Conservation (phyloP, 2,329 filamentous ascomycete species). For the Phialophora tarda region DNA sequence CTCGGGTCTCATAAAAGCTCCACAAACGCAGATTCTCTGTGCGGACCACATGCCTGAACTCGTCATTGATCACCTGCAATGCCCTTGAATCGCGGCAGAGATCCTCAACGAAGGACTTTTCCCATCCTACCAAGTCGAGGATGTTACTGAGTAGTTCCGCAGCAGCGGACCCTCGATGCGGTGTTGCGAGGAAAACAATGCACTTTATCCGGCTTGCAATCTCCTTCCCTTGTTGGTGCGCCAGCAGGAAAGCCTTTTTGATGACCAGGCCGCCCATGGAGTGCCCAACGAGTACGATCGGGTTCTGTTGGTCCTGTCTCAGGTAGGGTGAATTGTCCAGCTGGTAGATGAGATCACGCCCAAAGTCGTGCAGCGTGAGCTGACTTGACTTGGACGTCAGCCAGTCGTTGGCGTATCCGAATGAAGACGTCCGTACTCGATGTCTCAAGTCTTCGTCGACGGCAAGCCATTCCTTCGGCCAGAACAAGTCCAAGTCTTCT, state of each 20-base stretch:
- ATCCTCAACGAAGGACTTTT: constrained; percentile 4
- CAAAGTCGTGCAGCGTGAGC: constrained; percentile 7
- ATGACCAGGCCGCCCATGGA: constrained; percentile 42
- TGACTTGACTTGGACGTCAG: neutral
- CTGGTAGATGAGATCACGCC: neutral
- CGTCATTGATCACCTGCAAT: constrained; percentile 10
- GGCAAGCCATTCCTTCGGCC: constrained; percentile 13
- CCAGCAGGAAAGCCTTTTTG: constrained; percentile 38
- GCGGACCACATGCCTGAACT: constrained; percentile 8
- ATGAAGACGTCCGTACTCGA: constrained; percentile 7
- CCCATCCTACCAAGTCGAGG: constrained; percentile 5
- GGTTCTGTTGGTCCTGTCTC: neutral
- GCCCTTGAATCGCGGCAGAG: neutral
- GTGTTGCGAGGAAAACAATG: constrained; percentile 8
- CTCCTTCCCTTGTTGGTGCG: constrained; percentile 6
- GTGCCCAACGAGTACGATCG: constrained; percentile 36
- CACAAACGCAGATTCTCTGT: constrained; percentile 1
- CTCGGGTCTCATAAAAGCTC: constrained; percentile 14
- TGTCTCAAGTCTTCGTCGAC: neutral
- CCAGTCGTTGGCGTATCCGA: constrained; percentile 13
- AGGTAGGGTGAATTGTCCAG: constrained; percentile 12
- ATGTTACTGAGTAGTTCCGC: neutral
- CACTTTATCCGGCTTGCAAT: neutral
- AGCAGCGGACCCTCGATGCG: constrained; percentile 1
- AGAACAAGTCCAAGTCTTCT: neutral